Base-by-base conservation (phyloP, 2,329 filamentous ascomycete genomes). In the Lomentospora prolificans region DNA sequence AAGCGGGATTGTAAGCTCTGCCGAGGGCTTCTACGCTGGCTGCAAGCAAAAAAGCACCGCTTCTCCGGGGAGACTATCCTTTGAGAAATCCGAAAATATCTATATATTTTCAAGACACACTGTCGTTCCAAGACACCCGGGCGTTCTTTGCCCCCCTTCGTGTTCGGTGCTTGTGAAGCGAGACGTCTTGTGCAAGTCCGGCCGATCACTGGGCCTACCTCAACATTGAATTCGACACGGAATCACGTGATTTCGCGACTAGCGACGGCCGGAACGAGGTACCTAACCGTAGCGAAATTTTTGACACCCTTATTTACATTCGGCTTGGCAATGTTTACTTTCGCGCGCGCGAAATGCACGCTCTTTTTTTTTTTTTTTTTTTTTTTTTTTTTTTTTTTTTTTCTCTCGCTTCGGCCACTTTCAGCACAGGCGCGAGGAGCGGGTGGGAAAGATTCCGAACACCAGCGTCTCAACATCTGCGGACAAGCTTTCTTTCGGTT, bases 291-390 rank as follows among this genome's bases (percentile, higher is more conserved):
- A n/a, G 14, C 36, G 9, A 41, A 41, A 41, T 7, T 41, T 41
- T 48, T 22, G 17, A 48, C 44, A 8, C 4, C 9, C 36, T 51
- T 51, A 25, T 51, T 51, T 51, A 51, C 48, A 51, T 51, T 51
- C 8, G 25, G 17, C 48, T 51, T 51, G 48, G 48, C 48, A 30
- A 7, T 51, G 48, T 51, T 51, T 51, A 51, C 48, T 51, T 51
- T 31, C n/a, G 9, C 22, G 12, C 44, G 44, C 22, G 25, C n/a
- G n/a, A 50, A 50, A 22, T 50, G 19, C 44, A 27, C 17, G 12
- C 25, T 27, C 22, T 50, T 22, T 22, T 10, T 3, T 7, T 22
- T n/a, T n/a, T n/a, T n/a, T n/a, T n/a, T n/a, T n/a, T n/a, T n/a
- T n/a, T n/a, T n/a, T n/a, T n/a, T n/a, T n/a, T n/a, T n/a, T n/a